phyloP scores from a whole-genome alignment of 179 eudicot genomes.

The Gypsophila paniculata region DNA sequence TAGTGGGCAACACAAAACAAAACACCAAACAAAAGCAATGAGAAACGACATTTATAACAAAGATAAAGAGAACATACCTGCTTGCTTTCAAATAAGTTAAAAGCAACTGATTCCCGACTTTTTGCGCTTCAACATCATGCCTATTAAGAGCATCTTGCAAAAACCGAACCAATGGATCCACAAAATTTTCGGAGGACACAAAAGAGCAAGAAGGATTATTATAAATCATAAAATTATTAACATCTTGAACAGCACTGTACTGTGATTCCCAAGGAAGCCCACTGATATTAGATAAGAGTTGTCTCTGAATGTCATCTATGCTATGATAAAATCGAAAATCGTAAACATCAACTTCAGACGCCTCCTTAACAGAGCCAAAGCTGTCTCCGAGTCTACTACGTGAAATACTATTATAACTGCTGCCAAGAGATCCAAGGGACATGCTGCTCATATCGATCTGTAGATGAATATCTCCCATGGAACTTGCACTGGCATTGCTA shows the following conservation, averaged over 20 bases:
- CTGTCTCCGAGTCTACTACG: conserved; percentile 22
- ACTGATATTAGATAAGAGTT: conserved; percentile 36
- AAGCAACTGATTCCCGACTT: conserved; percentile 45
- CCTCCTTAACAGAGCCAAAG: conserved; percentile 22
- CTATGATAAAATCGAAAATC: conserved; percentile 25
- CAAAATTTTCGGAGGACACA: conserved; percentile 40
- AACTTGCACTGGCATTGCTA: conserved; percentile 49
- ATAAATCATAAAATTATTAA: conserved; percentile 32
- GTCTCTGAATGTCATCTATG: conserved; percentile 30
- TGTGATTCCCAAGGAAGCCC: conserved; percentile 66
- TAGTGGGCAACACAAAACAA: background rate
- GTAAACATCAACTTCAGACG: conserved; percentile 13
- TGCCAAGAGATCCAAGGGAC: conserved; percentile 51
- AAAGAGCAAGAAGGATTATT: conserved; percentile 35
- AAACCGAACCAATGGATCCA: conserved; percentile 50
- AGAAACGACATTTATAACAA: background rate
- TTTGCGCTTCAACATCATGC: conserved; percentile 50
- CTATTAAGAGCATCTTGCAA: conserved; percentile 44
- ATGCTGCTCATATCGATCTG: conserved; percentile 53
- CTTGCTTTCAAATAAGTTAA: conserved; percentile 39
- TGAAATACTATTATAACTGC: conserved; percentile 34
- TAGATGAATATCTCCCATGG: conserved; percentile 51
- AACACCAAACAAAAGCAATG: background rate
- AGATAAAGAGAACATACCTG: conserved; percentile 43
- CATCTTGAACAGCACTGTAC: conserved; percentile 46